A percentile compares a stretch with the other conserved stretches of the same genome.
These are phyloP conservation scores for Penicillium bialowiezense DNA, from an alignment of 495 filamentous ascomycete species.

Conservation along the genomic window DNA sequence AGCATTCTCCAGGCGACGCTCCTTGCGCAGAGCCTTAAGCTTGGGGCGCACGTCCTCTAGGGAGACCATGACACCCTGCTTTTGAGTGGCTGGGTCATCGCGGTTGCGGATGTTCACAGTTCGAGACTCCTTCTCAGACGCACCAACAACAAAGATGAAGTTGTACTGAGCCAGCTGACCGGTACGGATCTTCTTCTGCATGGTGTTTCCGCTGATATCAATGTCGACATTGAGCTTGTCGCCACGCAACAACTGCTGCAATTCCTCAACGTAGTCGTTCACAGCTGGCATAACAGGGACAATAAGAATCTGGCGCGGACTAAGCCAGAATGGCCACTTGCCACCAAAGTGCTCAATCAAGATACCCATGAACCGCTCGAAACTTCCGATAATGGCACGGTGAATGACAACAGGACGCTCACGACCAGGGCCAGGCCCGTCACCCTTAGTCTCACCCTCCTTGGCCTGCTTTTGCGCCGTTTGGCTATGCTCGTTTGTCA, in stretches of 20 bases:
- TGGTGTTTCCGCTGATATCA: conserved; percentile 84
- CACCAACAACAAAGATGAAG: conserved; percentile 88
- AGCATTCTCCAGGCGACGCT: conserved; percentile 54
- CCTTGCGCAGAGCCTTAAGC: conserved; percentile 65
- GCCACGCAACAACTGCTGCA: conserved; percentile 54
- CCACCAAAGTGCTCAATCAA: conserved; percentile 92
- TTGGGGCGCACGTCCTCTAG: conserved; percentile 77
- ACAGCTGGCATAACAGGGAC: conserved; percentile 85
- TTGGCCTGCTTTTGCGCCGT: conserved; percentile 31
- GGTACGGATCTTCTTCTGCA: conserved; percentile 93
- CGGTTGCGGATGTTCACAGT: conserved; percentile 88
- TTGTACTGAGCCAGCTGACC: conserved; percentile 89
- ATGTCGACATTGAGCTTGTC: conserved; percentile 76
- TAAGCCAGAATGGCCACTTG: conserved; percentile 98
- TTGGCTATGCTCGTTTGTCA: conserved; percentile 55
- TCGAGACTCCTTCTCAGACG: conserved; percentile 70
- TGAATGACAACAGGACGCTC: conserved; percentile 96
- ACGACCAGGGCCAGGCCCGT: conserved; percentile 58
- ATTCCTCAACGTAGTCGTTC: conserved; percentile 83
- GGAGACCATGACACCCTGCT: conserved; percentile 65
- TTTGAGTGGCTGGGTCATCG: conserved; percentile 81
- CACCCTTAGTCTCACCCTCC: conserved; percentile 33
- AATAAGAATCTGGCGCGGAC: conserved; percentile 85
- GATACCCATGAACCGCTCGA: conserved; percentile 94
- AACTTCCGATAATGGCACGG: conserved; percentile 87